These are phyloP conservation scores for Massospora cicadina DNA, from an alignment of 371 early-diverging fungal species.

Conservation along the genomic window DNA sequence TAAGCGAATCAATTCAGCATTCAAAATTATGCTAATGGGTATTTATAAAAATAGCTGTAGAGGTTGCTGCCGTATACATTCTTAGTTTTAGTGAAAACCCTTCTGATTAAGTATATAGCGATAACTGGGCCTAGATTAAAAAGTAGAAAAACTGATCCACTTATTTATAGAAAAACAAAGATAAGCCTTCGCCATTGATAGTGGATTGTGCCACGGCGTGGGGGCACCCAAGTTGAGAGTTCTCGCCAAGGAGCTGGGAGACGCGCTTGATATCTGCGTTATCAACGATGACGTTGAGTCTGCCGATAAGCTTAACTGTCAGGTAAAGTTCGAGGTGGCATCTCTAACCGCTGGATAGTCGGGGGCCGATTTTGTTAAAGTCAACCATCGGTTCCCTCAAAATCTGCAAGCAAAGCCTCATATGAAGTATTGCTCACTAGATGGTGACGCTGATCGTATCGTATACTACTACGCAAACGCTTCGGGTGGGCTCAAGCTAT, in stretches of 20 bases:
- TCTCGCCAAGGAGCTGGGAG: conserved; percentile 42
- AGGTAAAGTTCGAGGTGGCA: conserved; percentile 23
- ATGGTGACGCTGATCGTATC: conserved; percentile 99
- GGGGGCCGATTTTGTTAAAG: conserved; percentile 97
- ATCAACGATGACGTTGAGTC: conserved; percentile 51
- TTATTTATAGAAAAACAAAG: conserved; percentile 37
- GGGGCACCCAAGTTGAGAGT: conserved; percentile 83
- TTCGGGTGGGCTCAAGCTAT: conserved; percentile 54
- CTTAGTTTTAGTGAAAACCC: too few species aligned
- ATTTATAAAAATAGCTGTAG: too few species aligned
- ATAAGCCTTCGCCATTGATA: conserved; percentile 40
- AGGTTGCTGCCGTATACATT: too few species aligned
- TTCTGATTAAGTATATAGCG: too few species aligned
- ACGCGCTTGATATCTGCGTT: conserved; percentile 40
- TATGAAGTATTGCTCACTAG: conserved; percentile 74
- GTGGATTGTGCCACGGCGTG: conserved; percentile 94
- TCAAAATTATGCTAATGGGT: conserved; percentile 7
- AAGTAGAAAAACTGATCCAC: too few species aligned
- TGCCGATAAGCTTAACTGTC: conserved; percentile 59
- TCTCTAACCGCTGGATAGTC: conserved; percentile 28
- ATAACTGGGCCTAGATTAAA: too few species aligned
- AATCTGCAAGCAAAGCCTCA: conserved; percentile 38
- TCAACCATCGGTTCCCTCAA: conserved; percentile 61
- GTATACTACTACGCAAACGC: conserved; percentile 81
- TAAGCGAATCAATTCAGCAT: not conserved